These are phyloP conservation scores for Catharanthus roseus DNA, from an alignment of 257 asterid genomes.

Conservation along the genomic window DNA sequence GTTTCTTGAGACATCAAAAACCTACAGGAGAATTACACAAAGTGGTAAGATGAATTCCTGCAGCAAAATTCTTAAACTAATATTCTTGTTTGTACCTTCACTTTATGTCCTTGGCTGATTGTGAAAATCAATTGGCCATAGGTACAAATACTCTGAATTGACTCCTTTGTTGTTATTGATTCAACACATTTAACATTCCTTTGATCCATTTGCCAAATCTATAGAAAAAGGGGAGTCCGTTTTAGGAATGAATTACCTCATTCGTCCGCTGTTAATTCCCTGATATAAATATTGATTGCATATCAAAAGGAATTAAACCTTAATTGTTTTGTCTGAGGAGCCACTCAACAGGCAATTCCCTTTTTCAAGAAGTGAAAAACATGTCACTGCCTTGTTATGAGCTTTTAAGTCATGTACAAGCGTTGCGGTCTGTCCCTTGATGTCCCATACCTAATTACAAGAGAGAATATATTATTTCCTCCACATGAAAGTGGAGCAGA, in stretches of 20 bases:
- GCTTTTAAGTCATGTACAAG: constrained; percentile 49
- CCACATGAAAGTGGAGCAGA: not conserved
- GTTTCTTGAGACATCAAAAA: constrained; percentile 62
- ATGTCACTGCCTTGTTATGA: constrained; percentile 74
- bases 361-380: constrained; percentile 64
- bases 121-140: constrained; percentile 60
- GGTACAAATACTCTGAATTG: constrained; percentile 53
- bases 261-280: constrained; percentile 3
- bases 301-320: constrained; percentile 27
- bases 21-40: constrained; percentile 24
- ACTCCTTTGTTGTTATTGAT: constrained; percentile 60
- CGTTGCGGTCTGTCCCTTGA: constrained; percentile 67
- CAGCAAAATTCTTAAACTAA: not conserved
- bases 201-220: constrained; percentile 77
- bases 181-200: constrained; percentile 62
- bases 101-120: constrained; percentile 50
- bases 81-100: constrained; percentile 44
- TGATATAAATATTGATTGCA: constrained; percentile 3
- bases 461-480: not conserved
- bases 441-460: constrained; percentile 69
- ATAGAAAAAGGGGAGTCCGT: constrained; percentile 10
- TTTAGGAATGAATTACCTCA: not conserved
- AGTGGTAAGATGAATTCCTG: not conserved
- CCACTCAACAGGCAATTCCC: constrained; percentile 79
- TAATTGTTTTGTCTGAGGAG: constrained; percentile 77